Evolutionary conservation across 129 eudicot species (phyloP).

Genomic region (carrot (Daucus carota)): DNA sequence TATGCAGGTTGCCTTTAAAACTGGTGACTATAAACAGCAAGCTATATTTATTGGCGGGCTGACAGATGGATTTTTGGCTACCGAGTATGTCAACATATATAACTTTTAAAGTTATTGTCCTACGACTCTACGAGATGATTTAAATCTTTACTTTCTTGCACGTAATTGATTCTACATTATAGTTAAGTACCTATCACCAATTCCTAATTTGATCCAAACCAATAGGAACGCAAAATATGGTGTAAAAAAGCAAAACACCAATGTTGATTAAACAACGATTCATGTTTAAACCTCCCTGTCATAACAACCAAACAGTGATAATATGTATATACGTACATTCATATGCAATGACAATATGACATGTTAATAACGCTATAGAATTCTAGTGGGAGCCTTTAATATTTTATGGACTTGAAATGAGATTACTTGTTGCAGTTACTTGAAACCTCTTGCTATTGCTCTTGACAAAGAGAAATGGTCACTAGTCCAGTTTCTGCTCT

Average conservation of each 20-base stretch:
- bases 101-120: not conserved
- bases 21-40: constrained; percentile 75
- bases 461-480: constrained; percentile 96
- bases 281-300: not conserved
- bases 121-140: constrained; percentile 1
- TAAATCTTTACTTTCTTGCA: not conserved
- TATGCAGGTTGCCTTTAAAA: constrained; percentile 84
- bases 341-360: not conserved
- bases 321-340: not conserved
- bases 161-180: not conserved
- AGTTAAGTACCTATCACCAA: not conserved
- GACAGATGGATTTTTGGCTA: constrained; percentile 92
- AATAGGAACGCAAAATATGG: not conserved
- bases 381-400: not conserved
- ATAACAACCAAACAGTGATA: not conserved
- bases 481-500: constrained; percentile 72
- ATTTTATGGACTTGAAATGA: not conserved
- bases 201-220: not conserved
- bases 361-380: not conserved
- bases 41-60: constrained; percentile 85
- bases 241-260: not conserved
- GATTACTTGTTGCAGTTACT: constrained; percentile 39
- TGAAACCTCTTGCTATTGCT: constrained; percentile 91
- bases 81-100: constrained; percentile 49
- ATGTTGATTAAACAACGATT: not conserved